Conservation (phyloP, 139 green algal genomes). For the Ostreobium quekettii region DNA sequence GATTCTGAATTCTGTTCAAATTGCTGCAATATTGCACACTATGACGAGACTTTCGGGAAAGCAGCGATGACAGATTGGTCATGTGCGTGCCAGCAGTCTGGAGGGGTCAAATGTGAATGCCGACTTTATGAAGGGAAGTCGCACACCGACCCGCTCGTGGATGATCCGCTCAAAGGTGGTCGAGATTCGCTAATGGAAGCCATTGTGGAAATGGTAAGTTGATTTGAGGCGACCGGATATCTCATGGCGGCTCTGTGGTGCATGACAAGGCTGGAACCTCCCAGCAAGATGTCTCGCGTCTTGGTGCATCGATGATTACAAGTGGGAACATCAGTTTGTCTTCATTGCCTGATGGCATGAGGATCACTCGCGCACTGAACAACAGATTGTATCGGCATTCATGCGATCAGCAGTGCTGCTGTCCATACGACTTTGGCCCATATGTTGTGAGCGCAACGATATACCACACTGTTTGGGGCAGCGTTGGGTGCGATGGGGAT, state of each 20-base stretch:
- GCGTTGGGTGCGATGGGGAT: no score
- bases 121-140: slow-evolving; percentile 40
- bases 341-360: neutral
- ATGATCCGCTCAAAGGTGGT: slow-evolving; percentile 47
- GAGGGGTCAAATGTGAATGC: slow-evolving; percentile 16
- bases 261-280: neutral
- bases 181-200: slow-evolving; percentile 40
- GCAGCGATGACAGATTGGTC: no score
- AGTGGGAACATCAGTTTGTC: no score
- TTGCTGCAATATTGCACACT: no score
- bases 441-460: no score
- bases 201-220: slow-evolving; percentile 34
- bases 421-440: no score
- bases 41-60: no score
- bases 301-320: no score
- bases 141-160: slow-evolving; percentile 45
- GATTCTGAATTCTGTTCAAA: no score
- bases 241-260: neutral
- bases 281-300: neutral
- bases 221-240: no score
- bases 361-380: neutral
- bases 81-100: no score
- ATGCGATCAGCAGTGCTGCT: neutral
- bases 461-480: no score
- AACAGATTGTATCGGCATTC: neutral